Conservation (phyloP, 192 early-diverging fungal species). For the Podila clonocystis region DNA sequence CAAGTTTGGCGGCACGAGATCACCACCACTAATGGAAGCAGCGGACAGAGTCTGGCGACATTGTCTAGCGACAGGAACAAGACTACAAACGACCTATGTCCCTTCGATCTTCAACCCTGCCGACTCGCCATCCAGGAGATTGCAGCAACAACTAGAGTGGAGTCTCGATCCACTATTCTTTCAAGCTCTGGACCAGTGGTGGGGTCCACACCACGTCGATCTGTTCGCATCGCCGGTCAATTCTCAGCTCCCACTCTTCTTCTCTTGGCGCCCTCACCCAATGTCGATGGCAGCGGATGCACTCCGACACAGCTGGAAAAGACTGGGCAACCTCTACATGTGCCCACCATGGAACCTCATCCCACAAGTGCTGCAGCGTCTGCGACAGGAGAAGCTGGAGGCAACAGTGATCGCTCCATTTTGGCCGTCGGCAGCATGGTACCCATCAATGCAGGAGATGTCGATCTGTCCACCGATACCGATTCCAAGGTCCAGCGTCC, state of each 20-base stretch:
- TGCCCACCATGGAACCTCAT: no score
- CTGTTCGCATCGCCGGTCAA: slow-evolving; percentile 33
- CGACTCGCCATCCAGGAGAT: slow-evolving; percentile 25
- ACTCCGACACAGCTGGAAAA: slow-evolving; percentile 12
- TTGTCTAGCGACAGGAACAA: slow-evolving; percentile 12
- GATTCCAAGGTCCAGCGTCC: slow-evolving; percentile 7
- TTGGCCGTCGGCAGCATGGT: slow-evolving; percentile 38
- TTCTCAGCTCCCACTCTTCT: slow-evolving; percentile 15
- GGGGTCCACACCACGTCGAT: slow-evolving; percentile 33
- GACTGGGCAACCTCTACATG: no score
- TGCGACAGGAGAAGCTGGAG: slow-evolving; percentile 17
- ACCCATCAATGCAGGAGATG: slow-evolving; percentile 19
- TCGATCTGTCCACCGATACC: not conserved
- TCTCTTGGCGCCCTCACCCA: slow-evolving; percentile 37
- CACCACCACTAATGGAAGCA: slow-evolving; percentile 7
- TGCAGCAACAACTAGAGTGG: slow-evolving; percentile 27
- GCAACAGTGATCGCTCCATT: slow-evolving; percentile 23
- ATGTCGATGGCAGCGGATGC: slow-evolving; percentile 12
- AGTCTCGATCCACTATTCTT: slow-evolving; percentile 6
- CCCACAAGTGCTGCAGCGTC: slow-evolving; percentile 6
- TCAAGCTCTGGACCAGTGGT: not conserved
- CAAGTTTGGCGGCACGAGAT: slow-evolving; percentile 29
- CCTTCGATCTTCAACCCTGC: slow-evolving; percentile 43
- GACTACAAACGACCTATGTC: slow-evolving; percentile 24
- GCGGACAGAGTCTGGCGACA: slow-evolving; percentile 3